Base-by-base conservation (phyloP, 495 filamentous ascomycete genomes). In the Aspergillus bertholletiae region DNA sequence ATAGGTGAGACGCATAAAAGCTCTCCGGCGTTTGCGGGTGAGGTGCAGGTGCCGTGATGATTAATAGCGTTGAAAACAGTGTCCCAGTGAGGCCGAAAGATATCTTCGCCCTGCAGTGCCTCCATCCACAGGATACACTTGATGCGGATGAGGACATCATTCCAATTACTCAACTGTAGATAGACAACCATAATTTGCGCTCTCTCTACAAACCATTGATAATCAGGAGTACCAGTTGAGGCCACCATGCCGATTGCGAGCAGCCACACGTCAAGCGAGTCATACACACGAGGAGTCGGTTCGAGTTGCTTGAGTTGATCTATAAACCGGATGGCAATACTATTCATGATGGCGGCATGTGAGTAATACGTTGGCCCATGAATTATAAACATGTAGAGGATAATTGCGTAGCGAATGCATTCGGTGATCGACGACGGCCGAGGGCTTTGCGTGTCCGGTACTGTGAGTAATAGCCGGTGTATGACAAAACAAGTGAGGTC, bases 341-440 rank as follows among this genome's bases (percentile, higher is more conserved):
- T 57, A 27, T 74, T 65, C 30, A 71, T 35, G 12, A 79, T 63
- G 18, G 65, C 65, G 0, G 54, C 73, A 49, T 82, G 79, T 5
- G 77, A 71, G 55, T 73, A 80, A 57, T 80, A 82, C 13, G 75
- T 79, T 20, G 74, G 70, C 1, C 77, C 79, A 15, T 80, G 77
- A 17, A 73, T 63, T 23, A 71, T 71, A 28, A 82, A 71, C 76
- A 82, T 78, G 63, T 75, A 79, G 4, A 80, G 57, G 4, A 74
- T 58, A 11, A 70, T 71, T 21, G 64, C 69, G 55, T 72, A 76
- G n/a, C 74, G 75, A 30, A 80, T 54, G 51, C 66, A 73, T 59
- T 80, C 73, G 0, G 73, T 70, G 6, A 67, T 55, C 0, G 70
- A 55, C 27, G 70, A 66, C 2, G 46, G 21, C 9, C 21, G 23